phyloP scores from a whole-genome alignment of 2,329 filamentous ascomycete species.

The Claviceps digitariae region DNA sequence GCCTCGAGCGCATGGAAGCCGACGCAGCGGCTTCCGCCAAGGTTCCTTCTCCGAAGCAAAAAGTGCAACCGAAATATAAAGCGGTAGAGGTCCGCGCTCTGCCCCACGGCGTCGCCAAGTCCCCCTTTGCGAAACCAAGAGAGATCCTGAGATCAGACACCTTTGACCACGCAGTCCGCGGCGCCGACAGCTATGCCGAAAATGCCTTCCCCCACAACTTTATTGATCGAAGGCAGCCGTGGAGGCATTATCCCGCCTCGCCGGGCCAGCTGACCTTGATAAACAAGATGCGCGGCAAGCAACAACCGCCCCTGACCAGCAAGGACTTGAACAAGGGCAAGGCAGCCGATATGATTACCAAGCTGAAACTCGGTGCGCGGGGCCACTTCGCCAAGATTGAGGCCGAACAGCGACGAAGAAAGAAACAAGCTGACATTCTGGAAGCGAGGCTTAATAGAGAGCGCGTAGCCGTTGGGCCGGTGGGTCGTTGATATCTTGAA shows the following conservation, averaged over 20 bases:
- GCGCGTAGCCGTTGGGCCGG: conserved; percentile 46
- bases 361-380: conserved; percentile 70
- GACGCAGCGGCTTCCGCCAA: not conserved
- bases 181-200: conserved; percentile 67
- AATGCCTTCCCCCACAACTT: conserved; percentile 53
- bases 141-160: conserved; percentile 51
- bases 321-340: conserved; percentile 61
- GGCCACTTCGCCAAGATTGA: conserved; percentile 44
- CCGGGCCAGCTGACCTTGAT: conserved; percentile 54
- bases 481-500: conserved; percentile 31
- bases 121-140: conserved; percentile 55
- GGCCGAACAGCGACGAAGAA: conserved; percentile 35
- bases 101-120: conserved; percentile 30
- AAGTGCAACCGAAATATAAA: too few species aligned
- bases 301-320: conserved; percentile 38
- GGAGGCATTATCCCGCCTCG: conserved; percentile 56
- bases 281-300: conserved; percentile 47
- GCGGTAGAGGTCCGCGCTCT: conserved; percentile 36
- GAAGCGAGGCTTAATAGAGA: conserved; percentile 33
- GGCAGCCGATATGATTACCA: conserved; percentile 84
- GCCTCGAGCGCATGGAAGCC: conserved; percentile 29
- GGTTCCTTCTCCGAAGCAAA: too few species aligned
- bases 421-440: conserved; percentile 21
- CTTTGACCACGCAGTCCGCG: conserved; percentile 66
- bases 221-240: conserved; percentile 51